Conservation (phyloP, 192 early-diverging fungal species). For the Backusella australiensis region DNA sequence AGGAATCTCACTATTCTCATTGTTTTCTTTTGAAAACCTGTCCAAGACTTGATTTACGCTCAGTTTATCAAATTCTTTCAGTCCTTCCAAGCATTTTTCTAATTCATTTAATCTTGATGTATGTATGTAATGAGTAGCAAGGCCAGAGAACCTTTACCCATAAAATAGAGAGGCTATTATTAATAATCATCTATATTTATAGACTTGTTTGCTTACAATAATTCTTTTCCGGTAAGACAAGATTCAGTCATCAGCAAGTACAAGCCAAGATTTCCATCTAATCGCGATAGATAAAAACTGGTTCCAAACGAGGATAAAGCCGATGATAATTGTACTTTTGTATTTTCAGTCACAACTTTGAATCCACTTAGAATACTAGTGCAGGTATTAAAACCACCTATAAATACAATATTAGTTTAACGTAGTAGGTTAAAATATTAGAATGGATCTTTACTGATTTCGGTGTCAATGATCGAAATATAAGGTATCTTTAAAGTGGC, state of each 20-base stretch:
- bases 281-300: not conserved
- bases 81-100: conserved; percentile 48
- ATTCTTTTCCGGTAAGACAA: not conserved
- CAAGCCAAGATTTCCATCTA: not conserved
- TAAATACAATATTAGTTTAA: not conserved
- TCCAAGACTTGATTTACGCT: not conserved
- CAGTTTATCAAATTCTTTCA: not conserved
- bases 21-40: not conserved
- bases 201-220: not conserved
- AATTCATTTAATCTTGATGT: conserved; percentile 74
- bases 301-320: not conserved
- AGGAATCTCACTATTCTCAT: not conserved
- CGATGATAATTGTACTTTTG: not conserved
- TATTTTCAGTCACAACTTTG: not conserved
- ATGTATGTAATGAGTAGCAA: conserved; percentile 94
- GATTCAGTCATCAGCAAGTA: not conserved
- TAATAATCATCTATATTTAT: not conserved
- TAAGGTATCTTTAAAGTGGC: conserved; percentile 83
- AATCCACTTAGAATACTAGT: not conserved
- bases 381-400: not conserved
- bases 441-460: not conserved
- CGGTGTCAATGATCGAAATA: conserved; percentile 79
- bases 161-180: not conserved
- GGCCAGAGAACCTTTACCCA: conserved; percentile 66
- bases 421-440: not conserved